Conservation (phyloP, 1,284 basidiomycete species). For the Pterulicium gracile region DNA sequence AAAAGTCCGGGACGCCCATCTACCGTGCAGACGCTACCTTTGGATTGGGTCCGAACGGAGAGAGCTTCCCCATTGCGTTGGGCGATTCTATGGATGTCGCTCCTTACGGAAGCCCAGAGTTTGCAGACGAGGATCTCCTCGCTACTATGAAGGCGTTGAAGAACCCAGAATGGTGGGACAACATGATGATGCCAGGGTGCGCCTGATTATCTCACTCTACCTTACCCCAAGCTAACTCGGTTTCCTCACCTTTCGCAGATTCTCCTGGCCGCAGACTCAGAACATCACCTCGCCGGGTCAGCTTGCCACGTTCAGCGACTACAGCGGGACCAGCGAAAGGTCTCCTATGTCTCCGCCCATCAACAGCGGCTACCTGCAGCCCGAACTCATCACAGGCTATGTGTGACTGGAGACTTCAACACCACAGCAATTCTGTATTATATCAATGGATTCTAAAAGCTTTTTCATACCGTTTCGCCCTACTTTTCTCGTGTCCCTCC, state of each 20-base stretch:
- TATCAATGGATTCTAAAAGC: no score
- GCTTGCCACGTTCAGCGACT: not conserved
- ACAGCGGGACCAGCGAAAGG: not conserved
- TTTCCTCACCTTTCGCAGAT: not conserved
- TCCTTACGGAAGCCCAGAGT: conserved; percentile 17
- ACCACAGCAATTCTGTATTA: no score
- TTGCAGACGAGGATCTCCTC: conserved; percentile 47
- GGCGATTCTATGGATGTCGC: conserved; percentile 21
- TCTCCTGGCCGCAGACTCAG: not conserved
- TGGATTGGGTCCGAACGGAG: conserved; percentile 26
- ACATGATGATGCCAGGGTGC: conserved; percentile 76
- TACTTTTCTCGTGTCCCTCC: no score
- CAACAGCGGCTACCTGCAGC: not conserved
- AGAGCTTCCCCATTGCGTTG: conserved; percentile 20
- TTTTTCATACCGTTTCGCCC: no score
- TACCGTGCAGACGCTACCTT: conserved; percentile 36
- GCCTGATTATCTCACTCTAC: conserved; percentile 8
- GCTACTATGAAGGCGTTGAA: conserved; percentile 65
- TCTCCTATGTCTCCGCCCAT: not conserved
- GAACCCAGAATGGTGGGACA: conserved; percentile 61
- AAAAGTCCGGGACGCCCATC: conserved; percentile 18
- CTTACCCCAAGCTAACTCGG: not conserved
- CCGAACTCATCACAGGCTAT: not conserved
- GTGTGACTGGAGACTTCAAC: not conserved
- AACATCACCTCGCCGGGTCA: not conserved